Base-by-base conservation (phyloP, 441 rosid species). In the California macrophylla region DNA sequence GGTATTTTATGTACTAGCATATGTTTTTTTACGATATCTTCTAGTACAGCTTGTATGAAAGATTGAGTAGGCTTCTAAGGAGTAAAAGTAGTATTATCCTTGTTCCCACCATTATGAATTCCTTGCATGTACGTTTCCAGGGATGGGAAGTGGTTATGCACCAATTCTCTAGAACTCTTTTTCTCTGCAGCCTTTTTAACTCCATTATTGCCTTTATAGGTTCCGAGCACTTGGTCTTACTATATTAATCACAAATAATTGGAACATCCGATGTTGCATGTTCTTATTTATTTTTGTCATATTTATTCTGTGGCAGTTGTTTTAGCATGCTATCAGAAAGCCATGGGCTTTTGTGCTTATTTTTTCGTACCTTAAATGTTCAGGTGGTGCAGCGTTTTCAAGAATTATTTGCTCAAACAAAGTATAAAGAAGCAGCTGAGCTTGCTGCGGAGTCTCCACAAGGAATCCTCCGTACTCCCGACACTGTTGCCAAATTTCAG, bases 401-500 rank as follows among this genome's bases (percentile, higher is more conserved):
- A 82, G 99, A 96, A 79, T 79, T 93, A 64, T 96, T 96, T 86
- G 89, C 99, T 75, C 99, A 96, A 77, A 90, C 97, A 42, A 96
- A 96, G 82, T 96, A 96, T 79, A 96, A 96, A 78, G 98, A 93
- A 82, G 99, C 99, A 54, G 99, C 99, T 45, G 98, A 96, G 86
- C 97, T 96, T 78, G 99, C 99, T 77, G 99, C 99, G 62, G 99
- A 96, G 77, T 93, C 99, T 74, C 99, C 99, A 6, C 98, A 93
- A 79, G 99, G 99, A 64, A 82, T 96, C 71, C 91, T 96, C 23
- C 89, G 99, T 18, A 93, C 99, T n/a, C 99, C 98, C 32, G 99
- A 96, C 61, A 96, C 99, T 0, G 97, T 96, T 66, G 96, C 96
- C 66, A 93, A 96, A 77, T 96, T 96, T 81, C 98, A 96, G 98